These are phyloP conservation scores for Ensete ventricosum DNA, from an alignment of 176 grass and related monocot species.

Conservation along the genomic window DNA sequence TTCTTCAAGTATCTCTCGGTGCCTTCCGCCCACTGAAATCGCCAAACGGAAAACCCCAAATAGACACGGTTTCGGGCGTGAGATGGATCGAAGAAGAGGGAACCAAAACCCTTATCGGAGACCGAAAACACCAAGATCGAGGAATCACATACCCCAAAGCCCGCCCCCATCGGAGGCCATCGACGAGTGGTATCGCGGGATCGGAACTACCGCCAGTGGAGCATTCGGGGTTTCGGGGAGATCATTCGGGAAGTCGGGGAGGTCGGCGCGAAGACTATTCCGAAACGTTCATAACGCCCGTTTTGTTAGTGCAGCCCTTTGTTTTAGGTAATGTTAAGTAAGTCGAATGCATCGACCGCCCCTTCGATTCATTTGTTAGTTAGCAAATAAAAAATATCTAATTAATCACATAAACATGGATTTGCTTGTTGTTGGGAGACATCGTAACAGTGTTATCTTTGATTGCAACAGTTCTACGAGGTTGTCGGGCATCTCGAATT, in stretches of 20 bases:
- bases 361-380: no score
- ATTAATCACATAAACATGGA: no score
- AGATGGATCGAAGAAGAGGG: constrained; percentile 10
- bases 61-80: constrained; percentile 11
- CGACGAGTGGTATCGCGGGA: background rate
- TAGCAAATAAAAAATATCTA: no score
- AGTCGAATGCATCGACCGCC: no score
- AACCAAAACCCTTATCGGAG: background rate
- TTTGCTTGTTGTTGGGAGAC: no score
- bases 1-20: constrained; percentile 73
- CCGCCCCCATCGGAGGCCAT: constrained; percentile 15
- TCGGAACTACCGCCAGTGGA: background rate
- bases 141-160: background rate
- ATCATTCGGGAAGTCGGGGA: background rate
- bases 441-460: no score
- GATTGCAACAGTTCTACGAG: no score
- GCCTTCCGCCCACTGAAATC: constrained; percentile 39
- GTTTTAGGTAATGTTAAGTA: no score
- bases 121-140: constrained; percentile 20
- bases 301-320: background rate
- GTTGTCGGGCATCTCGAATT: no score
- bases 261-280: background rate
- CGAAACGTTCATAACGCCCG: background rate
- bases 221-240: background rate
- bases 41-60: background rate